Evolutionary conservation across 1,284 basidiomycete genomes (phyloP).

Genomic region (Heterobasidion occidentale): DNA sequence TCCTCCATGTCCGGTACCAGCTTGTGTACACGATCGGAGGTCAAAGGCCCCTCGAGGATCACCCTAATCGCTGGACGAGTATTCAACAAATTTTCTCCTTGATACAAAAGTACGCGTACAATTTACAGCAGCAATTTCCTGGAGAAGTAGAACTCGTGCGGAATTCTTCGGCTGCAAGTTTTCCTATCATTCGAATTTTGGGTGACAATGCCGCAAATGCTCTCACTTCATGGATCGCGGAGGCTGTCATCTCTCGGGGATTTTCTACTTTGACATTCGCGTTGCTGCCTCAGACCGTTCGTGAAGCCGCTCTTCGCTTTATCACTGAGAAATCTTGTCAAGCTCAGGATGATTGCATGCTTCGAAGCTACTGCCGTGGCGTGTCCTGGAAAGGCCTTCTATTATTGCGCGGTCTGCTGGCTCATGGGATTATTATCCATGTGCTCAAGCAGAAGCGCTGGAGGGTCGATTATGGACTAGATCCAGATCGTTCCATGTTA

Average conservation of each 20-base stretch:
- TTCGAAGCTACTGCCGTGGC: neutral
- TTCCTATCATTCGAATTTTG: constrained; percentile 12
- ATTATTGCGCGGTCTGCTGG: constrained; percentile 33
- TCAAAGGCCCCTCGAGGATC: constrained; percentile 32
- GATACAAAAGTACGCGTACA: constrained; percentile 12
- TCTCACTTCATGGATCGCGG: constrained; percentile 3
- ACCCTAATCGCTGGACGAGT: constrained; percentile 39
- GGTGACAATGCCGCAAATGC: neutral
- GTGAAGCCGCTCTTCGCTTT: neutral
- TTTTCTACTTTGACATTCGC: constrained; percentile 3
- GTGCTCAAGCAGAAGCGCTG: constrained; percentile 31
- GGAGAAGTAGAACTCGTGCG: constrained; percentile 2
- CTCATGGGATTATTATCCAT: constrained; percentile 29
- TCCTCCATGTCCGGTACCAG: constrained; percentile 40
- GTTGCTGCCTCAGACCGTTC: constrained; percentile 5
- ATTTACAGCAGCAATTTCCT: constrained; percentile 16
- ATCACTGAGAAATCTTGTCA: neutral
- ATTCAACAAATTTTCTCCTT: constrained; percentile 32
- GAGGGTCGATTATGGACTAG: constrained; percentile 8
- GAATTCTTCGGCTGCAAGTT: constrained; percentile 1
- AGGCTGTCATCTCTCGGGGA: constrained; percentile 5
- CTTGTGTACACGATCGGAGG: constrained; percentile 40
- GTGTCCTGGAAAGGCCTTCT: constrained; percentile 28
- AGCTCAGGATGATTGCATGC: neutral
- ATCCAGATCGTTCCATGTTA: neutral